Evolutionary conservation across 192 early-diverging fungal genomes (phyloP), one percentile per base, ranked within the genome.

Genomic region (Obelidium mucronatum): DNA sequence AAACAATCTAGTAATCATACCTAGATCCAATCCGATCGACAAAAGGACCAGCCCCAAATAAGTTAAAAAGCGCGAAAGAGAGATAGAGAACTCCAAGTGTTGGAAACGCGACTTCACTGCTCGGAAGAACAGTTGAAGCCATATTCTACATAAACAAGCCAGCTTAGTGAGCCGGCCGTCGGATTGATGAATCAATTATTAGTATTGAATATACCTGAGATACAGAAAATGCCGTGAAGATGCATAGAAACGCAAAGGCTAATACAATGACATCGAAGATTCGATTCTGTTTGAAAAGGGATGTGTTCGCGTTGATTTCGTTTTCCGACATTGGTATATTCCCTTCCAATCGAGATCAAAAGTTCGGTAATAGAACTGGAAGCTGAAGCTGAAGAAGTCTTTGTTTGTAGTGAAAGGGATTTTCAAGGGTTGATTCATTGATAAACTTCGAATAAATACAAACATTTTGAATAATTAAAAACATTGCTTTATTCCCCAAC

Each of bases 11-110:
- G 26, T 6, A 13, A 13, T 3, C 11, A 52, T 26, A 69, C 67
- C 67, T 69, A 34, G 69, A 31, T 26, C 76, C 76, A 58, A 77
- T 68, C 22, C 40, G 52, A 44, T 77, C 76, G 19, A 71, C 67
- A 1, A 70, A 34, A 1, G 67, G 76, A 40, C 67, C 66, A 17
- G 76, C 76, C 17, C 54, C 56, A 55, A 70, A 70, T 24, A 77
- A 54, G 59, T 77, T 77, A 55, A 70, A 61, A 13, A 77, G 36
- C 8, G 76, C 76, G 1, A 77, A 77, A 13, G 76, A 22, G 11
- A 77, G n/a, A 39, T 77, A 77, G 8, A 77, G 40, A 28, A 34
- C 22, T 8, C 76, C 76, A 35, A 77, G 56, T 0, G 15, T 19
- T 3, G 67, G 67, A 35, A 70, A 77, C 22, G 76, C 65, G 36